Conservation (phyloP, 1,284 basidiomycete genomes). For the Earliella scabrosa region DNA sequence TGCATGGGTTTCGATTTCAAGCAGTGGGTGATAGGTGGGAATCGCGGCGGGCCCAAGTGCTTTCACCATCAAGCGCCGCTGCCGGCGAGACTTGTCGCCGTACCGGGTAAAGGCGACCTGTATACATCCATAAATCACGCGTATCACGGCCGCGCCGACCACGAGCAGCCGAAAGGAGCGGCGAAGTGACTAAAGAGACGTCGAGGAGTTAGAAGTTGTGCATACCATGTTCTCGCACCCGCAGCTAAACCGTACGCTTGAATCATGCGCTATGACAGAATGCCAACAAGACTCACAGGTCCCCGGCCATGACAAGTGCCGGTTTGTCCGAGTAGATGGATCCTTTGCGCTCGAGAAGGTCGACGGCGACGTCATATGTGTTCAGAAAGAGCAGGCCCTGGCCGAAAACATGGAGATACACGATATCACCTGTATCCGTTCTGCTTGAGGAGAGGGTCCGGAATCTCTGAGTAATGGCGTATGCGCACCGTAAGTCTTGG, state of each 20-base stretch:
- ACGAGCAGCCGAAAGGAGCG: no score
- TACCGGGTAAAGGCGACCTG: constrained; percentile 73
- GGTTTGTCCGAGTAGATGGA: constrained; percentile 75
- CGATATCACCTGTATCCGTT: constrained; percentile 52
- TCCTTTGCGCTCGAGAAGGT: constrained; percentile 69
- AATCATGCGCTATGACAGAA: not conserved
- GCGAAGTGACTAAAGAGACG: no score
- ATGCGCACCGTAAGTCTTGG: constrained; percentile 32
- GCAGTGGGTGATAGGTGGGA: constrained; percentile 57
- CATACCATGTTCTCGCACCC: constrained; percentile 70
- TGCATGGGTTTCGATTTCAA: constrained; percentile 49
- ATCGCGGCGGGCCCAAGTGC: constrained; percentile 58
- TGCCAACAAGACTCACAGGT: constrained; percentile 45
- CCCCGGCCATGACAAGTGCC: constrained; percentile 60
- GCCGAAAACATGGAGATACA: constrained; percentile 66
- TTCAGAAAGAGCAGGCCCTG: constrained; percentile 68
- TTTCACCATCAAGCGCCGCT: constrained; percentile 64
- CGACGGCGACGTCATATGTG: constrained; percentile 56
- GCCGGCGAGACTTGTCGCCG: constrained; percentile 61
- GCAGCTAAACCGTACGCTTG: constrained; percentile 41
- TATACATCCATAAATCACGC: not conserved
- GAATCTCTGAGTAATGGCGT: not conserved
- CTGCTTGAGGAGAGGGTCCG: not conserved
- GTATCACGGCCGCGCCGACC: no score
- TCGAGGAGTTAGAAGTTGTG: no score